Evolutionary conservation across 331 rosid species (phyloP).

Genomic region (Malus hybrid): DNA sequence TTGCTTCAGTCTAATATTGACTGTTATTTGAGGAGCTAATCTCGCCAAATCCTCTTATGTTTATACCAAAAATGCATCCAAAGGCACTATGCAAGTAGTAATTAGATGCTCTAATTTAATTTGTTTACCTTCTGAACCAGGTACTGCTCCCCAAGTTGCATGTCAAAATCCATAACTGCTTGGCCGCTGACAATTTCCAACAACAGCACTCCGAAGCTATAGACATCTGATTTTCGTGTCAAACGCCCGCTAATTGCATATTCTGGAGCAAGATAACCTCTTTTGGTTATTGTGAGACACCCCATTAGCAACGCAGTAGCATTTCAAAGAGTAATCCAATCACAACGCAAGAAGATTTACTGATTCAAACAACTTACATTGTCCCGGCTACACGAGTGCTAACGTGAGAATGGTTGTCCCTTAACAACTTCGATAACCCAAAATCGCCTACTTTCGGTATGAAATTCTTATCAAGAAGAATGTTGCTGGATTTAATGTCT

Average conservation of each 20-base stretch:
- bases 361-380: slow-evolving; percentile 47
- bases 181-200: slow-evolving; percentile 69
- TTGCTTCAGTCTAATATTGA: no score
- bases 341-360: neutral
- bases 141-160: slow-evolving; percentile 52
- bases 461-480: slow-evolving; percentile 65
- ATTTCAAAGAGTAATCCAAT: slow-evolving; percentile 4
- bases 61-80: no score
- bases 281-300: slow-evolving; percentile 10
- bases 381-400: slow-evolving; percentile 95
- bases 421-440: slow-evolving; percentile 62
- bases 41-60: no score
- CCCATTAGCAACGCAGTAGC: slow-evolving; percentile 24
- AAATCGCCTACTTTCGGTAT: slow-evolving; percentile 74
- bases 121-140: slow-evolving; percentile 77
- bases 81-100: neutral
- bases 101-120: neutral
- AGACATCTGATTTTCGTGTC: slow-evolving; percentile 85
- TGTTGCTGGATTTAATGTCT: slow-evolving; percentile 81
- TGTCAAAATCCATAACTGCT: slow-evolving; percentile 46
- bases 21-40: no score
- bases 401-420: slow-evolving; percentile 58
- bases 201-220: slow-evolving; percentile 78
- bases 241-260: slow-evolving; percentile 78
- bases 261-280: slow-evolving; percentile 96